These are phyloP conservation scores for Termitomyces sp. DNA, from an alignment of 768 basidiomycete species.

Conservation along the genomic window DNA sequence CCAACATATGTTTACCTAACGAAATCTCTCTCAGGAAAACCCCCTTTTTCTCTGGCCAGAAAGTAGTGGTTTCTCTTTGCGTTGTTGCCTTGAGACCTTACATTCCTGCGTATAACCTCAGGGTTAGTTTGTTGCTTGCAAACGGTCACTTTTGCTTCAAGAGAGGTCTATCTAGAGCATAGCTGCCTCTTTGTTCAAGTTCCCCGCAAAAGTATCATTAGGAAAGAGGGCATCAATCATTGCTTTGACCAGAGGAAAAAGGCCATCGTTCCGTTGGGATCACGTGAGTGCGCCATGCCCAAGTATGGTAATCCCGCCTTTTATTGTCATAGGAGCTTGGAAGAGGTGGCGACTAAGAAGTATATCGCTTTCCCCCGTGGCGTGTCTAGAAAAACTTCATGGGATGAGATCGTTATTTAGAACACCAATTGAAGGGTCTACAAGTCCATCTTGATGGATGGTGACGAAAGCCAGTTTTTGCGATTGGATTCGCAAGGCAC, in stretches of 20 bases:
- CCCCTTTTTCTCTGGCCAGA: not conserved
- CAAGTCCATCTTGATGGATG: not conserved
- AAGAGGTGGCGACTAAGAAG: not conserved
- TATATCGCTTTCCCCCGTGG: not conserved
- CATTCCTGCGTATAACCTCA: not conserved
- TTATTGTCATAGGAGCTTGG: not conserved
- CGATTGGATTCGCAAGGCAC: not conserved
- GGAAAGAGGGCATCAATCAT: too few species aligned
- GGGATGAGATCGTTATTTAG: not conserved
- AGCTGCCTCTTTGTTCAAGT: not conserved
- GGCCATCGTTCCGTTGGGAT: not conserved
- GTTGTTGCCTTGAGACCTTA: not conserved
- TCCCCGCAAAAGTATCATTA: not conserved
- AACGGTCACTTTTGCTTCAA: not conserved
- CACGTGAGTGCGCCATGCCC: not conserved
- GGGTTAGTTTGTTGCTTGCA: not conserved
- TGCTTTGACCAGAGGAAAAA: too few species aligned
- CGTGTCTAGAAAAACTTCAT: not conserved
- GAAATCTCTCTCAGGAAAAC: not conserved
- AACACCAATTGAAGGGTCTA: not conserved
- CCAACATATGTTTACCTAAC: not conserved
- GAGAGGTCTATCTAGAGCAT: not conserved
- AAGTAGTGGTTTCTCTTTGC: not conserved
- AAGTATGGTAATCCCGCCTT: not conserved
- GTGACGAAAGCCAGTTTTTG: not conserved